Evolutionary conservation across 2,329 filamentous ascomycete genomes (phyloP).

Genomic region (Calonectria ilicicola): DNA sequence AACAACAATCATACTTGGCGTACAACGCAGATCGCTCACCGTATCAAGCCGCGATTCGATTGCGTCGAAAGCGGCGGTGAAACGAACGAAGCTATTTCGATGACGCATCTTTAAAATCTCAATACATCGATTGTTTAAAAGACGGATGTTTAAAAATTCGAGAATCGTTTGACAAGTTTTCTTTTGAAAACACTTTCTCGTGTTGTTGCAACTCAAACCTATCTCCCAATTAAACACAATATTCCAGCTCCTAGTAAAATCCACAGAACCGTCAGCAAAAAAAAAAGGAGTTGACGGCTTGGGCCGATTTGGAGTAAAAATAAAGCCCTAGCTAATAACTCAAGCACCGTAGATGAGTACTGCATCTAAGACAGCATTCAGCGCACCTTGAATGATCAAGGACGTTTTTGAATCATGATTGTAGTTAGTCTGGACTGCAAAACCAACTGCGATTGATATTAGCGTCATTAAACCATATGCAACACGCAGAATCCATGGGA

Average conservation of each 20-base stretch:
- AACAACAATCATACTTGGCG: no score
- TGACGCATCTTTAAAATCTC: no score
- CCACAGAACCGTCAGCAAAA: background rate
- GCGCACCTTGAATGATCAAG: background rate
- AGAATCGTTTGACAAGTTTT: no score
- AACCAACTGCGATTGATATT: background rate
- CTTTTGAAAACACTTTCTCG: no score
- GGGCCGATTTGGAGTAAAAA: background rate
- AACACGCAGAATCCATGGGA: background rate
- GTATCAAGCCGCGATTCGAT: no score
- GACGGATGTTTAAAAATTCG: no score
- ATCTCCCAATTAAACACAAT: background rate
- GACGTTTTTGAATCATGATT: background rate
- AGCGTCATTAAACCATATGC: background rate
- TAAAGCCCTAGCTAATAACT: background rate
- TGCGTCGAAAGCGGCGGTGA: no score
- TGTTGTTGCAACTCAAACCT: background rate
- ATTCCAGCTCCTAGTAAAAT: background rate
- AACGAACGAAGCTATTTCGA: no score
- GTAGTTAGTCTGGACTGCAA: background rate
- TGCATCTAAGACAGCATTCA: background rate
- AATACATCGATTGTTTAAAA: no score
- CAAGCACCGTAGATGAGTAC: background rate
- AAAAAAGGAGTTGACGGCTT: background rate
- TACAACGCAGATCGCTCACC: no score